These are phyloP conservation scores for Cryptomeria japonica DNA, from an alignment of 75 land plant genomes.

Conservation along the genomic window DNA sequence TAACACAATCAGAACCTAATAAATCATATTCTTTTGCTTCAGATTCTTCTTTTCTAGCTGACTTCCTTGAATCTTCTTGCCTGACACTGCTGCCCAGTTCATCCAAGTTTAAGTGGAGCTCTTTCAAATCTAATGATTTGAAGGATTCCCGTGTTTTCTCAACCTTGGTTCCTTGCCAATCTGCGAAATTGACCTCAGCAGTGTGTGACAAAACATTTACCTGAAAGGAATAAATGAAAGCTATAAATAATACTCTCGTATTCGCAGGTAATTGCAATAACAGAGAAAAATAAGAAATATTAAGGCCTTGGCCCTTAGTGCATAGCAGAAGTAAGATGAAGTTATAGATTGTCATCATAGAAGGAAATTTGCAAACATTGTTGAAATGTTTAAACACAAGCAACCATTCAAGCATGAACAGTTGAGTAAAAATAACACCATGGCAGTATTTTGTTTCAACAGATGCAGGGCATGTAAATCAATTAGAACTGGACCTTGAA, in stretches of 20 bases:
- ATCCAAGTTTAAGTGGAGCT: neutral
- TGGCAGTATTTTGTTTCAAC: neutral
- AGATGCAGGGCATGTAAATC: neutral
- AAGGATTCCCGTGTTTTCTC: constrained; percentile 23
- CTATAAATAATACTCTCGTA: neutral
- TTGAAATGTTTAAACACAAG: neutral
- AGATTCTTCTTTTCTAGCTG: neutral
- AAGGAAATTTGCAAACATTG: neutral
- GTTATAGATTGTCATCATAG: neutral
- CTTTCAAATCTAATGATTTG: constrained; percentile 1
- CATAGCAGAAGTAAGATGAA: neutral
- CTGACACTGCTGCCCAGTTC: neutral
- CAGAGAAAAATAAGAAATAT: neutral
- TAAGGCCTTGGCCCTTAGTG: neutral
- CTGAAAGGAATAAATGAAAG: constrained; percentile 29
- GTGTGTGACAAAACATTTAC: constrained; percentile 71
- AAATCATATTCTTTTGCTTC: constrained; percentile 4
- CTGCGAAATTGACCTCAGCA: constrained; percentile 45
- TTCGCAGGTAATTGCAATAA: neutral
- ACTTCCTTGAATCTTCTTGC: neutral
- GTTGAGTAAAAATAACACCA: neutral
- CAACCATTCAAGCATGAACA: neutral
- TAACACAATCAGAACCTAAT: neutral
- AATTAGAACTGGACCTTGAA: neutral
- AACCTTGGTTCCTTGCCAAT: constrained; percentile 30